These are phyloP conservation scores for Botryotinia globosa DNA, from an alignment of 2,329 filamentous ascomycete genomes.

Conservation along the genomic window DNA sequence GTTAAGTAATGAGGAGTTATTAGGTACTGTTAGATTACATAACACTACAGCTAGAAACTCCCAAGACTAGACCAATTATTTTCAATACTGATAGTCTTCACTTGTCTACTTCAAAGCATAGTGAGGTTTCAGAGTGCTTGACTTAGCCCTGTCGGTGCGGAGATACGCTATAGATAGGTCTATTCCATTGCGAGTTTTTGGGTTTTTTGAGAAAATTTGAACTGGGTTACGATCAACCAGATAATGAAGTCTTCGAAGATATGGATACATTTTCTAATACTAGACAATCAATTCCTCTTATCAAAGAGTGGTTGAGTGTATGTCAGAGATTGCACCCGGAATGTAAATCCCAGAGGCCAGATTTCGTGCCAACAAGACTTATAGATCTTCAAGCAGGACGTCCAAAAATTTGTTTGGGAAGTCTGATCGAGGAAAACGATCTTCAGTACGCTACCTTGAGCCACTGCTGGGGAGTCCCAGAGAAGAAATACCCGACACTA, in stretches of 20 bases:
- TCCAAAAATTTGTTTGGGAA: background rate
- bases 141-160: too few species aligned
- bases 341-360: background rate
- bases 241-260: background rate
- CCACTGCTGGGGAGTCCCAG: background rate
- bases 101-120: too few species aligned
- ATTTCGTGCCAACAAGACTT: background rate
- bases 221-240: too few species aligned
- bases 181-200: background rate
- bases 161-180: too few species aligned
- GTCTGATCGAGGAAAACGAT: background rate
- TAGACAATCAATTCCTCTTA: background rate
- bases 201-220: background rate
- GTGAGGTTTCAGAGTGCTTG: too few species aligned
- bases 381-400: background rate
- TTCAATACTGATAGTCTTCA: too few species aligned
- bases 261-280: background rate
- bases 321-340: background rate
- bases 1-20: background rate
- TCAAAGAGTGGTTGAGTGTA: background rate
- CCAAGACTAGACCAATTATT: too few species aligned
- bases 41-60: background rate
- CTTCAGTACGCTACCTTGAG: background rate
- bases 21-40: background rate
- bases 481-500: background rate